Base-by-base conservation (phyloP, 768 basidiomycete species). In the Auriscalpium microsporum region DNA sequence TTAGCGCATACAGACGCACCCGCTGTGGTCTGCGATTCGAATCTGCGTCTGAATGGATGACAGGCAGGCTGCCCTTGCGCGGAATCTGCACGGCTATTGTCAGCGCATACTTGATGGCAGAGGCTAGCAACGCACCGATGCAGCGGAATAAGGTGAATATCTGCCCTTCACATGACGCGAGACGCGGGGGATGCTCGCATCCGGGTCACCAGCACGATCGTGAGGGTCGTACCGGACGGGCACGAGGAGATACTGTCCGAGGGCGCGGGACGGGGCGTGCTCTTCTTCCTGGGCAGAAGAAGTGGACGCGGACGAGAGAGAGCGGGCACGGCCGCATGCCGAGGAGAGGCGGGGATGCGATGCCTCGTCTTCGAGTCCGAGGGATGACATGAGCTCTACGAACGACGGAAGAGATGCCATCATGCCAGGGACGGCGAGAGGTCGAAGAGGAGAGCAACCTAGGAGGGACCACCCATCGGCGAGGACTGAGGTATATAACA, bases 341-440 rank as follows among this genome's bases (percentile, higher is more conserved):
- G 71, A 63, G 23, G 58, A 23, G 46, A 56, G 42, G 50, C 10
- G 45, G 48, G 55, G 51, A 37, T 54, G 28, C 34, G 62, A 51
- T 52, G 72, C 48, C 34, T 65, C 68, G 61, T 78, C 77, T 61
- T 87, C 81, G 69, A 91, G 76, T 60, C 87, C 90, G 62, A 92
- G 75, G 57, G 90, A 81, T 59, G 81, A 81, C 87, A 92, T 89
- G 67, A 92, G 86, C 73, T 90, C 84, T 56, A 89, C 83, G 68
- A 92, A 92, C 55, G 90, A 90, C 65, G 90, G 90, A 63, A 91
- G 83, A 64, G 86, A 70, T 67, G 84, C 74, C 84, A 85, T 88
- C 64, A 21, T 50, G 52, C 50, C 60, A 49, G 51, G 28, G 66
- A 62, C 62, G 62, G 63, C 62, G 62, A 51, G 56, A 28, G 45